Base-by-base conservation (phyloP, 257 asterid species). In the Solanum sejunctum region DNA sequence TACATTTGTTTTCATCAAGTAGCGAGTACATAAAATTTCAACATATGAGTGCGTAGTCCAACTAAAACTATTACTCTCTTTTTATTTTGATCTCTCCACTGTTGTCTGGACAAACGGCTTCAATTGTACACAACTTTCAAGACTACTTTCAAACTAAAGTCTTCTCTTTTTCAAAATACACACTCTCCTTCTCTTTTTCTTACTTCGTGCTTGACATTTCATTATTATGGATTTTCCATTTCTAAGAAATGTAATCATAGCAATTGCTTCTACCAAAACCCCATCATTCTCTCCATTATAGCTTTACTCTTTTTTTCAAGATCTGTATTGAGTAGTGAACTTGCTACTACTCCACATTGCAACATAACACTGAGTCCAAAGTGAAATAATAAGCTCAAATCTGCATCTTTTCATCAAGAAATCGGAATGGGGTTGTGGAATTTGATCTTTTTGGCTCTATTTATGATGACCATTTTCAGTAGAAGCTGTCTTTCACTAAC, bases 401-500 rank as follows among this genome's bases (percentile, higher is more conserved):
- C 60, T 77, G 82, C 61, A 15, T 26, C 78, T 87, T 45, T 77
- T 84, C 83, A 77, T 83, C 92, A 51, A 87, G 92, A 89, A 88
- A 91, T 89, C 91, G 82, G 88, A 87, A 90, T 87, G 93, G 90
- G 91, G 55, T 80, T 81, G 89, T 72, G 84, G 83, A 67, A 88
- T 89, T 89, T 90, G 84, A 85, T 89, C 70, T 54, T 94, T 54
- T 85, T 88, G 45, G 94, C 87, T 7, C 86, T 88, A 85, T 84
- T 93, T 77, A 86, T 88, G 12, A 77, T 84, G 55, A 84, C 93
- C 93, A 91, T 94, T 86, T 88, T 91, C 88, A 85, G 86, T 86
- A 78, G 82, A 85, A 84, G 88, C 83, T 91, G 91, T 75, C 64
- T 89, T 83, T 97, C 95, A 61, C 97, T 96, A 84, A 86, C 90